Evolutionary conservation across 768 basidiomycete genomes (phyloP).

Genomic region (Russula abietina): DNA sequence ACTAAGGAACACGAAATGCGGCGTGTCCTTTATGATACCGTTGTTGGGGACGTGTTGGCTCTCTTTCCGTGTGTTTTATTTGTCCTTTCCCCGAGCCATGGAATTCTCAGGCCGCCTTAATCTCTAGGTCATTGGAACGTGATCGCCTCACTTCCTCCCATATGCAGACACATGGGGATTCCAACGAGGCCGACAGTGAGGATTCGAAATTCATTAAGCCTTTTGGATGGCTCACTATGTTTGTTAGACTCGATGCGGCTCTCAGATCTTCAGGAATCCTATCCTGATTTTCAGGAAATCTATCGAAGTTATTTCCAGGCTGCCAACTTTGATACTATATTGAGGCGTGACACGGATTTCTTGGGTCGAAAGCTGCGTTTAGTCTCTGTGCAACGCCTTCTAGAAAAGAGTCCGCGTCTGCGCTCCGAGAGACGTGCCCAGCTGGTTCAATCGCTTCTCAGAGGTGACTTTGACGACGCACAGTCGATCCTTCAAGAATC

Average conservation of each 20-base stretch:
- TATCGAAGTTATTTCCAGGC: background rate
- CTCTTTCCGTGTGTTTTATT: constrained; percentile 14
- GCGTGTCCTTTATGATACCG: background rate
- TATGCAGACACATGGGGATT: background rate
- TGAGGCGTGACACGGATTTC: background rate
- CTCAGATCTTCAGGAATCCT: background rate
- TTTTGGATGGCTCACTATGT: no score
- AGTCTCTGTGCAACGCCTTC: background rate
- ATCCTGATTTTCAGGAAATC: background rate
- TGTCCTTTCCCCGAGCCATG: background rate
- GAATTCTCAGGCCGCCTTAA: background rate
- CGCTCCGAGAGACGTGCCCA: background rate
- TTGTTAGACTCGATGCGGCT: background rate
- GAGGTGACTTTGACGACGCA: background rate
- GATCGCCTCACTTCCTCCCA: background rate
- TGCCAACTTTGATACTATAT: background rate
- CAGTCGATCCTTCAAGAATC: background rate
- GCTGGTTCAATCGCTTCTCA: background rate
- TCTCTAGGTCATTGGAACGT: constrained; percentile 3
- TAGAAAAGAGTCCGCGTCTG: background rate
- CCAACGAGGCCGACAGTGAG: background rate
- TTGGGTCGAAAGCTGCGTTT: background rate
- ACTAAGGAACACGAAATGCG: background rate
- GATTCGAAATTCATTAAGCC: no score
- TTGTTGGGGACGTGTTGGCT: background rate